Evolutionary conservation across 169 alveolate species (phyloP), one percentile per base, ranked within the genome.

Genomic region (Plasmodium vivax): DNA sequence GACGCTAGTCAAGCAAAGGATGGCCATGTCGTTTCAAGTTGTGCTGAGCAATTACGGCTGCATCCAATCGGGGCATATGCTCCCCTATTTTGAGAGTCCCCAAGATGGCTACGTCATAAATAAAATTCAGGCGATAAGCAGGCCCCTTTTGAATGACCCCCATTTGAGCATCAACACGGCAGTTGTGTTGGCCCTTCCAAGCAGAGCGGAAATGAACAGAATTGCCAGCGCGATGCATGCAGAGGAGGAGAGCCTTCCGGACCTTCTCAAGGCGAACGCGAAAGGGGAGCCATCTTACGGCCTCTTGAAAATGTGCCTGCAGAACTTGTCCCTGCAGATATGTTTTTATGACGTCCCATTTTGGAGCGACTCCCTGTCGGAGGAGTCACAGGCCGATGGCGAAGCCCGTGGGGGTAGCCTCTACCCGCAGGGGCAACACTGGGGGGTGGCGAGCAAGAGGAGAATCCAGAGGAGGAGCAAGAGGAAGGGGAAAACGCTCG

Each of bases 281-380:
- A 19, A 68, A 34, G 7, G 30, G 58, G 68, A 74, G 4, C 1
- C 62, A 3, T 3, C 51, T 14, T 30, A 23, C 43, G 73, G 38
- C 0, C 34, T 80, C 56, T 62, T 90, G 34, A 36, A 90, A 32
- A 68, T 90, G 30, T 90, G 74, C 73, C 45, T 90, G 73, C 8
- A 79, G n/a, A 90, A 90, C 27, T 82, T 90, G 54, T 90, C 94
- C 14, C 27, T 90, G 8, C 94, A 82, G 74, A 80, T 90, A 43
- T 80, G 84, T 10, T 38, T 90, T 68, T 74, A 82, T 68, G 83
- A 90, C 27, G 79, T 79, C 19, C 41, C 73, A 51, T 51, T 47
- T 30, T 47, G 43, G 75, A 51, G 34, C 51, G 23, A 54, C n/a
- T 30, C 51, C 41, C 19, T 19, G 41, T n/a, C 56, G 62, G 56